Evolutionary conservation across 768 basidiomycete genomes (phyloP).

Genomic region (Leccinellum rugosiceps): DNA sequence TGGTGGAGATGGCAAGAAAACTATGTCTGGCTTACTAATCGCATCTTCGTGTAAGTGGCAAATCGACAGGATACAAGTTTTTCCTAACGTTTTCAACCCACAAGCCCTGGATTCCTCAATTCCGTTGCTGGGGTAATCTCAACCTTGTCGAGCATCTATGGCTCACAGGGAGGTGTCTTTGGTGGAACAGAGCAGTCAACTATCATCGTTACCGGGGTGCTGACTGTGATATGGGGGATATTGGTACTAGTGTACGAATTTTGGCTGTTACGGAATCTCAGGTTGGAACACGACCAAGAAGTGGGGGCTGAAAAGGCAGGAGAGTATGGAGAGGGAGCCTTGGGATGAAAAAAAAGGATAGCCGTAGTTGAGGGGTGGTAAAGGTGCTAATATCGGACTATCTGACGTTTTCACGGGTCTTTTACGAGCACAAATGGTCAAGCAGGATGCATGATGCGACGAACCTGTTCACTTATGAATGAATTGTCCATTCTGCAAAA

Average conservation of each 20-base stretch:
- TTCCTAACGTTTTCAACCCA: conserved; percentile 2
- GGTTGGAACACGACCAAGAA: conserved; percentile 38
- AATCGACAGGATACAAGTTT: background rate
- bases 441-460: background rate
- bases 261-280: conserved; percentile 43
- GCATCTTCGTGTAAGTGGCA: conserved; percentile 49
- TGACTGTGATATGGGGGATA: conserved; percentile 40
- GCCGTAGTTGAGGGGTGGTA: background rate
- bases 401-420: background rate
- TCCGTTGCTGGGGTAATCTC: conserved; percentile 56
- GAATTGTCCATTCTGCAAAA: background rate
- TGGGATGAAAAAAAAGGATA: conserved; percentile 12
- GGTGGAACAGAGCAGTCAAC: conserved; percentile 43
- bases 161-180: conserved; percentile 45
- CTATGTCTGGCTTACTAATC: conserved; percentile 57
- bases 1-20: conserved; percentile 61
- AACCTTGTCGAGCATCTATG: conserved; percentile 49
- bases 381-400: background rate
- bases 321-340: conserved; percentile 42
- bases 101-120: conserved; percentile 56
- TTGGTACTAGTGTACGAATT: conserved; percentile 42
- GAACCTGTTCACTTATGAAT: background rate
- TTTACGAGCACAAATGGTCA: background rate
- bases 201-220: conserved; percentile 42
- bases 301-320: conserved; percentile 43